Evolutionary conservation across 73 alveolate genomes (phyloP), one percentile per base, ranked within the genome.

Genomic region (Durusdinium trenchii): DNA sequence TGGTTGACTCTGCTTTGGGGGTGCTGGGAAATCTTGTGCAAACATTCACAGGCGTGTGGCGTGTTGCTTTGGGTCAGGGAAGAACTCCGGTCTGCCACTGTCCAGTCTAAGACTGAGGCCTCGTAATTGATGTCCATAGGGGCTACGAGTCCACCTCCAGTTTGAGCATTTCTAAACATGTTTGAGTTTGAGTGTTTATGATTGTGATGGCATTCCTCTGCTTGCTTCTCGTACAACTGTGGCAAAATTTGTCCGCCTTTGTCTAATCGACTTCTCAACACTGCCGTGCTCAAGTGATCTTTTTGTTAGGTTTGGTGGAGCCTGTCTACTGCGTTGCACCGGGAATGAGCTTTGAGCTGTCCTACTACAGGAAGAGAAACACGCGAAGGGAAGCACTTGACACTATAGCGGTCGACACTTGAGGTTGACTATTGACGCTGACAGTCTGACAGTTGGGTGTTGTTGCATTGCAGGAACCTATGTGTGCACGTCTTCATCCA

Each of bases 261-360:
- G n/a, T n/a, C n/a, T n/a, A n/a, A n/a, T n/a, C n/a, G n/a, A n/a
- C n/a, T n/a, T n/a, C n/a, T n/a, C n/a, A n/a, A n/a, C n/a, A n/a
- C n/a, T n/a, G n/a, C n/a, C n/a, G n/a, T n/a, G n/a, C n/a, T n/a
- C n/a, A n/a, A n/a, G n/a, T n/a, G n/a, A n/a, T n/a, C n/a, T n/a
- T n/a, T n/a, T n/a, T n/a, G n/a, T n/a, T 52, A 89, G 96, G 96
- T 18, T 60, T 89, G 10, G 96, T 89, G 86, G 96, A 89, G 51
- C 96, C 96, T 23, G 96, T 89, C 50, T 89, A 89, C 71, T 89
- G 96, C 71, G 86, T 89, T 32, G 96, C 96, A 45, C 96, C 96
- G 35, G 96, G 96, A 7, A 89, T 89, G 96, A 71, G 82, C 96
- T 89, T 89, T 50, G 96, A 89, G 51, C 96, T 89, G 4, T 89